phyloP scores from a whole-genome alignment of 75 land plant genomes.

The Selaginella moellendorffii region DNA sequence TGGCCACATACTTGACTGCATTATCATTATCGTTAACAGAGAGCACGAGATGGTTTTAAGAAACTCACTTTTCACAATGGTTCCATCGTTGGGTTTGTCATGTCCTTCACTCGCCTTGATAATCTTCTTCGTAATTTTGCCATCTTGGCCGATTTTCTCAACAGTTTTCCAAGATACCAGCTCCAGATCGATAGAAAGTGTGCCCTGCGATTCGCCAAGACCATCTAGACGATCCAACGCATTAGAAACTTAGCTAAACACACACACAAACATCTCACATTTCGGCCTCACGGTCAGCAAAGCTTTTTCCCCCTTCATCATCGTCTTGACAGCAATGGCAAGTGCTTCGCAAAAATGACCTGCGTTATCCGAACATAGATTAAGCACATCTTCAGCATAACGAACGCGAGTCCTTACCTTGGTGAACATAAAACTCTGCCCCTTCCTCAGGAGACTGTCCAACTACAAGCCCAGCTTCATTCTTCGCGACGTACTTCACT shows the following conservation, averaged over 20 bases:
- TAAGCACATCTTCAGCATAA: not conserved
- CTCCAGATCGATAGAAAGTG: slow-evolving; percentile 35
- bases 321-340: slow-evolving; percentile 37
- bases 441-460: slow-evolving; percentile 35
- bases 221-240: slow-evolving; percentile 44
- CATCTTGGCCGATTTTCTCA: slow-evolving; percentile 40
- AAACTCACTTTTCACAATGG: slow-evolving; percentile 34
- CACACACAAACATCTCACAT: slow-evolving; percentile 29
- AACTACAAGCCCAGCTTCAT: slow-evolving; percentile 29
- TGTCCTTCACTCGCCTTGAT: slow-evolving; percentile 36
- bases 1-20: slow-evolving; percentile 43
- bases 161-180: slow-evolving; percentile 51
- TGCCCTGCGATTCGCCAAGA: slow-evolving; percentile 34
- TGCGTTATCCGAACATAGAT: slow-evolving; percentile 11
- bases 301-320: slow-evolving; percentile 45
- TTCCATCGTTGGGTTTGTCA: slow-evolving; percentile 43
- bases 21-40: not conserved
- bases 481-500: slow-evolving; percentile 36
- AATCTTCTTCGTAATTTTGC: slow-evolving; percentile 45
- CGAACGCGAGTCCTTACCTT: slow-evolving; percentile 22
- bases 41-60: not conserved
- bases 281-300: slow-evolving; percentile 37
- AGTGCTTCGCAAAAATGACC: slow-evolving; percentile 49
- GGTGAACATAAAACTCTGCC: slow-evolving; percentile 31
- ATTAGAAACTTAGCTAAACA: slow-evolving; percentile 26